Base-by-base conservation (phyloP, 2,329 filamentous ascomycete species). In the Teratosphaeria nubilosa region DNA sequence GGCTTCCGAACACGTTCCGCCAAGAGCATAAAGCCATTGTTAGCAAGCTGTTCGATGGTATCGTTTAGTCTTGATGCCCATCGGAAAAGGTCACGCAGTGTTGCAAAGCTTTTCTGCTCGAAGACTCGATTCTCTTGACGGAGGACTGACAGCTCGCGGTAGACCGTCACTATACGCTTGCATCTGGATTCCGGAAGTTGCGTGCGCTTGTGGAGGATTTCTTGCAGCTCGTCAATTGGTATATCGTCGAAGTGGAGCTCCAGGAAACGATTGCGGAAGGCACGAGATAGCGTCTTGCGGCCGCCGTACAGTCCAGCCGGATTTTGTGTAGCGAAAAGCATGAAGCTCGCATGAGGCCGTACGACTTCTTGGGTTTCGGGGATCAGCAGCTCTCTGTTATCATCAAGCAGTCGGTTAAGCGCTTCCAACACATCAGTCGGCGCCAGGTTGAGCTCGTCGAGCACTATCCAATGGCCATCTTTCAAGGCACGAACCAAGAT, bases 161-260 rank as follows among this genome's bases (percentile, higher is more conserved):
- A 99, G 0, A 97, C 92, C 9, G 86, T 83, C 3, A 99, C 94
- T 59, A 99, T 97, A 55, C 88, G 84, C 62, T 84, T 84, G 70
- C 92, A 96, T 76, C 96, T 94, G 0, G 91, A 92, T 4, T 92
- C 90, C 0, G 94, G 90, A 14, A 95, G 91, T 66, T 91, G 84
- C 59, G 91, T 95, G 60, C 95, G 83, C 69, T 90, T 86, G 69
- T 95, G 89, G 34, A 99, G 72, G 66, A 99, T 99, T 50, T 86
- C 89, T 67, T 95, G 90, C 51, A 99, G 77, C 70, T 99, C 95
- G 62, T 90, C 86, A 69, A 97, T 90, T 0, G 94, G 94, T 25
- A 99, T 99, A 68, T 99, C 95, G 66, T 97, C 94, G 67, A 96
- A 97, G 72, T 99, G 94, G 4, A 99, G 78, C 73, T 99, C 94